Evolutionary conservation across 495 filamentous ascomycete genomes (phyloP).

Genomic region (Cenococcum geophilum): DNA sequence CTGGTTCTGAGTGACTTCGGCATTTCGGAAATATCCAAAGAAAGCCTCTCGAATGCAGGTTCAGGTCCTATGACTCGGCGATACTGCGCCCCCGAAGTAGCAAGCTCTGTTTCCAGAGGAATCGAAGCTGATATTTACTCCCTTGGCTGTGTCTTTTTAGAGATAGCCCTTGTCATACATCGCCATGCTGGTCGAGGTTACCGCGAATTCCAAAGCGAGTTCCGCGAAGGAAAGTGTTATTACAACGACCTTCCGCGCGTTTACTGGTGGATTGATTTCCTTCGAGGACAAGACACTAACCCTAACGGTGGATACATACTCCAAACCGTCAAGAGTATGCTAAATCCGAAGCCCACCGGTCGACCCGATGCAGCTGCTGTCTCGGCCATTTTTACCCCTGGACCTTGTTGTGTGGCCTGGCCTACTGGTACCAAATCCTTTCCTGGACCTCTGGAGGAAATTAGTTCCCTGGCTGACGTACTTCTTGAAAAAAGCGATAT

Average conservation of each 20-base stretch:
- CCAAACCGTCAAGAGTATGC: conserved; percentile 23
- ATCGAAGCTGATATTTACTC: conserved; percentile 29
- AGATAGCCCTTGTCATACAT: conserved; percentile 24
- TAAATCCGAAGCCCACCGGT: conserved; percentile 12
- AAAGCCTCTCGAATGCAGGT: neutral
- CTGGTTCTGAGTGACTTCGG: conserved; percentile 31
- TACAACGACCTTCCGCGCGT: conserved; percentile 20
- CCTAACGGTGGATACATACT: conserved; percentile 3
- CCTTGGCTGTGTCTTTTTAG: conserved; percentile 31
- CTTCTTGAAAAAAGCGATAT: conserved; percentile 15
- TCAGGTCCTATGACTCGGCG: conserved; percentile 19
- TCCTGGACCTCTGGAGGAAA: conserved; percentile 25
- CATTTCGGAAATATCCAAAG: conserved; percentile 16
- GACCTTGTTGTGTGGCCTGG: conserved; percentile 27
- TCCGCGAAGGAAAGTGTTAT: conserved; percentile 24
- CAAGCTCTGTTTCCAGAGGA: conserved; percentile 10
- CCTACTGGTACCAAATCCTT: conserved; percentile 19
- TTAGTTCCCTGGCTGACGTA: conserved; percentile 14
- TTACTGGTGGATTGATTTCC: conserved; percentile 16
- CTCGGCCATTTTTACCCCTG: conserved; percentile 25
- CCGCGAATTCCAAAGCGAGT: conserved; percentile 22
- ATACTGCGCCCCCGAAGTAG: conserved; percentile 31
- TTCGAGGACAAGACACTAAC: conserved; percentile 1
- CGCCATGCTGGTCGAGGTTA: conserved; percentile 10
- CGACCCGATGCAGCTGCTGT: conserved; percentile 22